phyloP scores from a whole-genome alignment of 495 filamentous ascomycete species.

The Annulohypoxylon bovei region DNA sequence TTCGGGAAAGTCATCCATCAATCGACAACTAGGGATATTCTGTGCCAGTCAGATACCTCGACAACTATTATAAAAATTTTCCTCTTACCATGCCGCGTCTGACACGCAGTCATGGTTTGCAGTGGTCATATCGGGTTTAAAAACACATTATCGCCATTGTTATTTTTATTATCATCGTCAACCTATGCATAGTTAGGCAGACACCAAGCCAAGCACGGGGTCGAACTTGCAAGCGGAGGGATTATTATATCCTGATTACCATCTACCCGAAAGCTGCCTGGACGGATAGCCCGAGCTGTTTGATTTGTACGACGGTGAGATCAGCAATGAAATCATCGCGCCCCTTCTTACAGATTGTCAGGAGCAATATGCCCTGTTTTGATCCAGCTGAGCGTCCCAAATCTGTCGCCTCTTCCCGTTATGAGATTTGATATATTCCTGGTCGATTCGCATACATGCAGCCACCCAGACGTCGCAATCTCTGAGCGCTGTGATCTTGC shows the following conservation, averaged over 20 bases:
- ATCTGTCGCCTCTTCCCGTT: slow-evolving; percentile 31
- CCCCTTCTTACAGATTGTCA: slow-evolving; percentile 28
- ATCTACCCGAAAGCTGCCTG: slow-evolving; percentile 19
- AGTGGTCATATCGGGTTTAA: slow-evolving; percentile 19
- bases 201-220: slow-evolving; percentile 7
- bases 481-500: slow-evolving; percentile 31
- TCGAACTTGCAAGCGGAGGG: slow-evolving; percentile 25
- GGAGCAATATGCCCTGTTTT: slow-evolving; percentile 33
- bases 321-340: slow-evolving; percentile 44
- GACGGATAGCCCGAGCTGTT: slow-evolving; percentile 33
- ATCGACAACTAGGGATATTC: slow-evolving; percentile 11
- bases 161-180: slow-evolving; percentile 29
- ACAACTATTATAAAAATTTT: slow-evolving; percentile 2
- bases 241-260: slow-evolving; percentile 38
- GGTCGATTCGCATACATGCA: slow-evolving; percentile 38
- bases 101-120: slow-evolving; percentile 29
- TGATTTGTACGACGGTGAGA: slow-evolving; percentile 47
- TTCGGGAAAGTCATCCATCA: slow-evolving; percentile 26
- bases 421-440: slow-evolving; percentile 40
- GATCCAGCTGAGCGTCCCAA: slow-evolving; percentile 29
- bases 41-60: slow-evolving; percentile 17
- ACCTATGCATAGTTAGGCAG: slow-evolving; percentile 21
- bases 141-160: slow-evolving; percentile 25
- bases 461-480: slow-evolving; percentile 38
- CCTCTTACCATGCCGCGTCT: slow-evolving; percentile 22